These are phyloP conservation scores for Schwanniomyces sp. DNA, from an alignment of 805 yeast genomes.

Conservation along the genomic window DNA sequence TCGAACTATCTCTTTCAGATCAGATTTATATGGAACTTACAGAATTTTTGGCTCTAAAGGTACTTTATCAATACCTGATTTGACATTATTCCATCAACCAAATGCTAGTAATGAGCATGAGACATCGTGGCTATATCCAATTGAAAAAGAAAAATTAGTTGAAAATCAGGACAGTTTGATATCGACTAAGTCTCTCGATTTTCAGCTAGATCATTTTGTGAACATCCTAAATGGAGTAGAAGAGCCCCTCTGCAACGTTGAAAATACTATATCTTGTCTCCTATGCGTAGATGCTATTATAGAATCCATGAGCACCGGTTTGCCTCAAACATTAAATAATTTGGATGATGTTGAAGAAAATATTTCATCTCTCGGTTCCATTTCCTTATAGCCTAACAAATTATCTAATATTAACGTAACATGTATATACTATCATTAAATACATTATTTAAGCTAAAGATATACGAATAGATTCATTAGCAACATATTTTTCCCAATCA, in stretches of 20 bases:
- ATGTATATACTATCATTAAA: neutral
- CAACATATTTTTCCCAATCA: conserved; percentile 34
- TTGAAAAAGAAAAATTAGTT: conserved; percentile 13
- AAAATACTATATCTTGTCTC: conserved; percentile 37
- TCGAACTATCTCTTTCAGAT: conserved; percentile 32
- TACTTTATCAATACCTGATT: conserved; percentile 37
- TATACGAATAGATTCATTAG: conserved; percentile 20
- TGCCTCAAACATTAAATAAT: conserved; percentile 28
- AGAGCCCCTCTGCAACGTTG: conserved; percentile 31
- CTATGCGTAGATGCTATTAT: conserved; percentile 36
- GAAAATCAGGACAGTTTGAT: conserved; percentile 11
- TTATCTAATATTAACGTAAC: too few species aligned
- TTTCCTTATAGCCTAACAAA: neutral
- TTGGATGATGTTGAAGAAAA: conserved; percentile 20
- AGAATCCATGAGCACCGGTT: conserved; percentile 30
- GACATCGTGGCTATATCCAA: conserved; percentile 24
- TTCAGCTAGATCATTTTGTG: conserved; percentile 37
- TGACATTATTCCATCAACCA: conserved; percentile 30
- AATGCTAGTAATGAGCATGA: conserved; percentile 5
- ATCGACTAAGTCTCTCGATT: conserved; percentile 29
- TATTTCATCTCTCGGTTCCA: conserved; percentile 12
- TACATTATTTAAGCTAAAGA: conserved; percentile 17
- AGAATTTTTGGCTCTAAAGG: conserved; percentile 38
- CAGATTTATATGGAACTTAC: conserved; percentile 31
- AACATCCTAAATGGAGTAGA: conserved; percentile 29